Base-by-base conservation (phyloP, 805 yeast species). In the Trichomonascus vanleenenianus region DNA sequence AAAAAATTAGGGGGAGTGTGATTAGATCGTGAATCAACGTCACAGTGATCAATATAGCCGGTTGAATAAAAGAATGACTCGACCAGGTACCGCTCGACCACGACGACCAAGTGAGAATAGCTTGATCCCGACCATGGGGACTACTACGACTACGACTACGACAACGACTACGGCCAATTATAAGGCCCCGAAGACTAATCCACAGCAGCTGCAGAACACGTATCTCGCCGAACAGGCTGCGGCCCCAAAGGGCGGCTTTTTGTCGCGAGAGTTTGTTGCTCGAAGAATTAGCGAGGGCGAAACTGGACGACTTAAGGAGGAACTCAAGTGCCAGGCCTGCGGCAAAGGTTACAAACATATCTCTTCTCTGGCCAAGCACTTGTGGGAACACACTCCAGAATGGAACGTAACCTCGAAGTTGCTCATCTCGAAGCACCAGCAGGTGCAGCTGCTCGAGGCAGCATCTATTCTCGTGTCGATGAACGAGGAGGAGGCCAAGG, bases 341-440 rank as follows among this genome's bases (percentile, higher is more conserved):
- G 95, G 95, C 2, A 86, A 86, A 63, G 94, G 93, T 18, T 86
- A 86, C 61, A 87, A 85, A 61, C 96, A 86, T 65, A 83, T 86
- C 4, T 80, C 88, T 1, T 81, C 89, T n/a, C 71, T 85, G 49
- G 93, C 94, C 2, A 85, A 85, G 62, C 95, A 85, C 65, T 65
- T 86, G 34, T 86, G 95, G 95, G 96, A 86, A 59, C 96, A 86
- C 62, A 86, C 96, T 0, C 95, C 95, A 0, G 95, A 87, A 60
- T 86, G 96, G 96, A 84, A 79, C 56, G 81, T 82, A 61, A 87
- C 95, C 2, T 82, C 85, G 54, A 84, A 83, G 60, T 68, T 86
- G 44, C 68, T 83, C 32, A 85, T 87, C 32, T 81, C 86, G n/a
- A 85, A 85, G 62, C 94, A 85, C 64, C 94, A 85, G 63, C 94